phyloP scores from a whole-genome alignment of 768 basidiomycete species.

The Inosperma sp. region DNA sequence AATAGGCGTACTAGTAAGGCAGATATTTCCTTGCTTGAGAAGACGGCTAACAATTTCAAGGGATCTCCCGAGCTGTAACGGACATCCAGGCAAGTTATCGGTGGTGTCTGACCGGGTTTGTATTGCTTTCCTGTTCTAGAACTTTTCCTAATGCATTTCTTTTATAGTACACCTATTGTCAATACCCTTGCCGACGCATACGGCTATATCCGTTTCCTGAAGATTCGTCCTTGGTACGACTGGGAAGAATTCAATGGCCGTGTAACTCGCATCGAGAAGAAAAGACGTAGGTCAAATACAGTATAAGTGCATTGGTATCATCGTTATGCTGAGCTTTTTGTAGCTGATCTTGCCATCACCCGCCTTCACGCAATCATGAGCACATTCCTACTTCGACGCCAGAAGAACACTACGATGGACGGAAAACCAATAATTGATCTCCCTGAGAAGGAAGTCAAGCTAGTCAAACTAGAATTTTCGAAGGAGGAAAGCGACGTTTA shows the following conservation, averaged over 20 bases:
- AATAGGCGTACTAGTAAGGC: conserved; percentile 45
- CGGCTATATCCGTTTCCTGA: conserved; percentile 40
- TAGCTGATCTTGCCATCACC: conserved; percentile 49
- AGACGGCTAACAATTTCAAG: conserved; percentile 23
- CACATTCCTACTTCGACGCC: conserved; percentile 54
- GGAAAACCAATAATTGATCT: conserved; percentile 66
- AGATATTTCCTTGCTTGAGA: neutral
- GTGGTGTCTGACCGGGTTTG: conserved; percentile 65
- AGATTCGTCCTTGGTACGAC: conserved; percentile 46
- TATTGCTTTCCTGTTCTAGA: conserved; percentile 2
- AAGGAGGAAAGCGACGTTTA: conserved; percentile 64
- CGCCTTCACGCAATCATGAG: conserved; percentile 57
- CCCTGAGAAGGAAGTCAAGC: conserved; percentile 48
- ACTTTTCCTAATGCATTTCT: neutral
- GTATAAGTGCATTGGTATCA: conserved; percentile 1
- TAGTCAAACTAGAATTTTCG: conserved; percentile 53
- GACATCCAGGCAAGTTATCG: conserved; percentile 49
- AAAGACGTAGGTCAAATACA: conserved; percentile 38
- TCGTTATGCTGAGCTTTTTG: neutral
- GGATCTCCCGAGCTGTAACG: conserved; percentile 50
- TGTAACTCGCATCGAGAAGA: conserved; percentile 43
- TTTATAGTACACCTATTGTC: conserved; percentile 54
- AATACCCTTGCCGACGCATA: conserved; percentile 58
- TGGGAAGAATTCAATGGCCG: conserved; percentile 38
- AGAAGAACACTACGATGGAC: conserved; percentile 59